Evolutionary conservation across 805 yeast species (phyloP).

Genomic region (Lachancea kluyveri): DNA sequence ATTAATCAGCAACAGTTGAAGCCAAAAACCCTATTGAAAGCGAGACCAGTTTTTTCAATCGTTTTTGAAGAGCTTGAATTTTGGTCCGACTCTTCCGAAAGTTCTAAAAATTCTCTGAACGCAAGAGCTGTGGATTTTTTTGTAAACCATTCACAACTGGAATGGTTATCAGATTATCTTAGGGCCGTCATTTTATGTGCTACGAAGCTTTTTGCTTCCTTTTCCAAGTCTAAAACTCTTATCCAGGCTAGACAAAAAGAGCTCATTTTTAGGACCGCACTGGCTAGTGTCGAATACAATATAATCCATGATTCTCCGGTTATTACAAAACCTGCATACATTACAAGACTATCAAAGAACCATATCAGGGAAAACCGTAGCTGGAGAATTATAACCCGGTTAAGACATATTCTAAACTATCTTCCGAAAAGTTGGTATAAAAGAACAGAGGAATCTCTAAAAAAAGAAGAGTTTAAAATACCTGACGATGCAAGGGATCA

Average conservation of each 20-base stretch:
- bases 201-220: slow-evolving; percentile 7
- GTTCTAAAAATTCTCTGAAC: slow-evolving; percentile 23
- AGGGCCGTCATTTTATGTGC: slow-evolving; percentile 9
- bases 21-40: not conserved
- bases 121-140: slow-evolving; percentile 28
- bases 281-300: slow-evolving; percentile 43
- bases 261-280: slow-evolving; percentile 37
- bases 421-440: slow-evolving; percentile 50
- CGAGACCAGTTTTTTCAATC: slow-evolving; percentile 18
- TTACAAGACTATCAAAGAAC: slow-evolving; percentile 60
- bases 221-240: slow-evolving; percentile 7
- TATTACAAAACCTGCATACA: slow-evolving; percentile 80
- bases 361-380: slow-evolving; percentile 78
- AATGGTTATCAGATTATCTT: slow-evolving; percentile 28
- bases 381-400: slow-evolving; percentile 79
- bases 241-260: slow-evolving; percentile 24
- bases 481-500: slow-evolving; percentile 48
- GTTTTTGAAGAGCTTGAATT: slow-evolving; percentile 24
- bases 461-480: slow-evolving; percentile 34
- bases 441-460: slow-evolving; percentile 29
- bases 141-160: slow-evolving; percentile 30
- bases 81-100: slow-evolving; percentile 21
- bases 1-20: not conserved
- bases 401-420: slow-evolving; percentile 63
- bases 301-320: slow-evolving; percentile 85